Evolutionary conservation across 352 stramenopile species (phyloP), one percentile per base, ranked within the genome.

Genomic region (Phytophthora tentaculata): DNA sequence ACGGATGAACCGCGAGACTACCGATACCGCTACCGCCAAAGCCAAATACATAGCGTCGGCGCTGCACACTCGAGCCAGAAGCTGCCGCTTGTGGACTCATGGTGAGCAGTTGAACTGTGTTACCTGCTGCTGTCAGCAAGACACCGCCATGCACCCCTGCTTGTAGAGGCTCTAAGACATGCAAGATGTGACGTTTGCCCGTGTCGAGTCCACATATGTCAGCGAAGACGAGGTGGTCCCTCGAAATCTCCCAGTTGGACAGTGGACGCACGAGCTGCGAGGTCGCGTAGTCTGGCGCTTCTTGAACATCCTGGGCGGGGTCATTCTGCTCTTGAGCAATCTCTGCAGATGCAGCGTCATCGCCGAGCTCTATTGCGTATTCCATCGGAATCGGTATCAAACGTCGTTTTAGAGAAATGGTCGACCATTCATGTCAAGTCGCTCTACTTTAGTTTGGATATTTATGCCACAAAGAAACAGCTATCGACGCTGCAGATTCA

Each of bases 91-190:
- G 62, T 3, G 66, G 72, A 5, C 67, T 69, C 23, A 92, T 74
- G 1, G 73, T 92, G 12, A 93, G 65, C 12, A 94, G 48, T 56
- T 94, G 84, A 1, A 91, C 76, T 5, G 84, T 92, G 64, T 96
- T 94, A 22, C 88, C 88, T 1, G 78, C 85, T 0, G 79, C 82
- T 12, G 70, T 89, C 47, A 94, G 78, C 41, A 96, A 49, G 23
- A 92, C 70, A 28, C 82, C 73, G 20, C 80, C 83, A 54, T 94
- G 82, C 22, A 64, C 52, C 6, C 67, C 67, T 5, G 67, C 67
- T 16, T 51, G 54, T 0, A 47, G 54, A 8, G 71, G 70, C 64
- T 92, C 88, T 13, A 96, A 62, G 4, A 94, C 60, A 32, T 94
- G 84, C 41, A 96, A 50, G 10, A 91, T 79, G 29, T 51, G 45